Conservation (phyloP, 768 basidiomycete genomes). For the Auriculariales sp. region DNA sequence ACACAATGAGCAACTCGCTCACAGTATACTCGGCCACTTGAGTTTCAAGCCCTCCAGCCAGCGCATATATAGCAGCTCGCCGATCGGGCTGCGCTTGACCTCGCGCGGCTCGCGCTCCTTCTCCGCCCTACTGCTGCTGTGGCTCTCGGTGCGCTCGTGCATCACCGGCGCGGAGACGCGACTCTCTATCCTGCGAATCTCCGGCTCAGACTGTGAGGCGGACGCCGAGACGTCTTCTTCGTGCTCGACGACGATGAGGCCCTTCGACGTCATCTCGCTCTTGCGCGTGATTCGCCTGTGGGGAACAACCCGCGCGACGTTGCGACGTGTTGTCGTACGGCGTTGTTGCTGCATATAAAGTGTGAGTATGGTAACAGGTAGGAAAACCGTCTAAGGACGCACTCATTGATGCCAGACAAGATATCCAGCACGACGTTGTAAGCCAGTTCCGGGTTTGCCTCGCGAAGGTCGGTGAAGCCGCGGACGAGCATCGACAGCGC, state of each 20-base stretch:
- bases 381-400: slow-evolving; percentile 18
- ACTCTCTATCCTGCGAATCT: slow-evolving; percentile 13
- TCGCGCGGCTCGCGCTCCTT: slow-evolving; percentile 35
- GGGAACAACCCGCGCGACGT: slow-evolving; percentile 71
- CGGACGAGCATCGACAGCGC: slow-evolving; percentile 78
- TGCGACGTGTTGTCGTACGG: slow-evolving; percentile 72
- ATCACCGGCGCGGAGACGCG: slow-evolving; percentile 8
- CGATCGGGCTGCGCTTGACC: slow-evolving; percentile 56
- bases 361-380: slow-evolving; percentile 2
- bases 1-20: too few species aligned
- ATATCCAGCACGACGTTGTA: slow-evolving; percentile 85
- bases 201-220: slow-evolving; percentile 17
- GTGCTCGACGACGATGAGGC: slow-evolving; percentile 71
- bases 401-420: slow-evolving; percentile 85
- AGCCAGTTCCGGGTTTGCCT: slow-evolving; percentile 69
- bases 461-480: slow-evolving; percentile 77
- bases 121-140: too few species aligned
- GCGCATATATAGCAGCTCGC: slow-evolving; percentile 91
- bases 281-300: slow-evolving; percentile 64
- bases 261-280: slow-evolving; percentile 75
- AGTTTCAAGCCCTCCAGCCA: slow-evolving; percentile 88
- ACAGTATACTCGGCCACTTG: slow-evolving; percentile 53
- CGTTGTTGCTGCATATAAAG: slow-evolving; percentile 40
- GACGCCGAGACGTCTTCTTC: slow-evolving; percentile 57
- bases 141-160: slow-evolving; percentile 19